Evolutionary conservation across 345 rosid species (phyloP).

Genomic region (Citrus maxima): DNA sequence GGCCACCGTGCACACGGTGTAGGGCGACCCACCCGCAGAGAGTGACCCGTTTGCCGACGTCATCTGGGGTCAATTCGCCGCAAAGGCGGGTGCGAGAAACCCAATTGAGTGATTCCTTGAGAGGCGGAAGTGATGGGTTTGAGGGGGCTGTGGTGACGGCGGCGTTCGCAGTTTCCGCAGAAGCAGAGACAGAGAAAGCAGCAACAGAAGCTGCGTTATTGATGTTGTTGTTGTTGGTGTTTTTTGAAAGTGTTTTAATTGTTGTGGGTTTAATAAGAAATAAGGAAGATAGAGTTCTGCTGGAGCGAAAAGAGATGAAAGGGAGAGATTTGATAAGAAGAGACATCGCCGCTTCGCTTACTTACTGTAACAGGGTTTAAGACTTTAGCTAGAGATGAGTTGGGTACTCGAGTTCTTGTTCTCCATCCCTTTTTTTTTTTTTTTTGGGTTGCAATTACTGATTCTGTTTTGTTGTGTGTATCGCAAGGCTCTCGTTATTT

Average conservation of each 20-base stretch:
- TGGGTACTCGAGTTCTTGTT: no score
- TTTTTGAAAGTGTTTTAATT: conserved; percentile 20
- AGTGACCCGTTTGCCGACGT: conserved; percentile 75
- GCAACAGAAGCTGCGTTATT: neutral
- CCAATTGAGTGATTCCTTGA: conserved; percentile 51
- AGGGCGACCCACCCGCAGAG: conserved; percentile 98
- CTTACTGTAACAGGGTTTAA: no score
- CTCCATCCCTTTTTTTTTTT: no score
- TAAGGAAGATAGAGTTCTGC: conserved; percentile 37
- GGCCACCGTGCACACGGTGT: conserved; percentile 86
- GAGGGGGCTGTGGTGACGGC: conserved; percentile 16
- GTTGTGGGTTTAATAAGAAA: conserved; percentile 25
- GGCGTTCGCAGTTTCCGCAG: conserved; percentile 24
- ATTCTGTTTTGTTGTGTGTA: no score
- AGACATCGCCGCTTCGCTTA: conserved; percentile 29
- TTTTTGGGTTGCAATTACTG: no score
- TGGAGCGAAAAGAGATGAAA: conserved; percentile 23
- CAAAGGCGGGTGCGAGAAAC: conserved; percentile 63
- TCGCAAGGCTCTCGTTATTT: no score
- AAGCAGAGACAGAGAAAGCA: conserved; percentile 23
- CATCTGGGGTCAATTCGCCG: conserved; percentile 57
- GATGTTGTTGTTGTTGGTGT: neutral
- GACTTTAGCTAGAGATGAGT: no score
- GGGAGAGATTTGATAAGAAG: conserved; percentile 35
- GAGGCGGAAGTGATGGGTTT: conserved; percentile 12